Evolutionary conservation across 306 rosid genomes (phyloP).

Genomic region (Albizia julibrissin): DNA sequence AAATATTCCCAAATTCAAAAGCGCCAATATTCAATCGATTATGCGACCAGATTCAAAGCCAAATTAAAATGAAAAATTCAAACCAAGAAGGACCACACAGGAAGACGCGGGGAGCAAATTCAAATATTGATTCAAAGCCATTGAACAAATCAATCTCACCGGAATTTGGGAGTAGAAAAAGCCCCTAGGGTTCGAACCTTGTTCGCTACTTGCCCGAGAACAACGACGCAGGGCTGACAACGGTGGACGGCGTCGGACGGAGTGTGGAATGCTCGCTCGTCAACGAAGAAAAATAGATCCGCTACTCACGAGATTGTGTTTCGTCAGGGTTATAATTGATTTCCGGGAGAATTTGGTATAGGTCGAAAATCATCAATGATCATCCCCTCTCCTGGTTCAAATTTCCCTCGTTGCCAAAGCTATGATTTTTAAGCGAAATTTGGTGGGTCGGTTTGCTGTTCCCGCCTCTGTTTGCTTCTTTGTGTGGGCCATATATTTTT

Average conservation of each 20-base stretch:
- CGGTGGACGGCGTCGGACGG: not conserved
- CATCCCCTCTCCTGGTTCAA: not conserved
- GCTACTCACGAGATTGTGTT: not conserved
- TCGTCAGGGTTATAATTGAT: not conserved
- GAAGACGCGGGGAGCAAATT: not conserved
- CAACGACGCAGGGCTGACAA: not conserved
- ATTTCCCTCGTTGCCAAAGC: not conserved
- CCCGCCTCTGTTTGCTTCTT: not conserved
- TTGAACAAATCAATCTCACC: not conserved
- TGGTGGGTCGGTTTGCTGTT: not conserved
- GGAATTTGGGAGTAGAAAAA: not conserved
- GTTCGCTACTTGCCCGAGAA: not conserved
- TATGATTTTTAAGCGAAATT: not conserved
- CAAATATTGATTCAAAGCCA: not conserved
- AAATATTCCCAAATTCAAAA: not conserved
- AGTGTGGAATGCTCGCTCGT: too few species aligned
- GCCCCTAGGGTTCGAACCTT: not conserved
- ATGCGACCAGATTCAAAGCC: not conserved
- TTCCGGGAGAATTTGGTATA: not conserved
- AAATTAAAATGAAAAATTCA: not conserved
- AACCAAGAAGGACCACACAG: not conserved
- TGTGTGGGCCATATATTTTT: not conserved
- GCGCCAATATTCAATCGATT: not conserved
- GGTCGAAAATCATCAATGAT: not conserved
- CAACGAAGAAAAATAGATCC: not conserved